A percentile compares a stretch with the other conserved stretches of the same genome.
Conservation (phyloP, 352 stramenopile species). For the Globisporangium irregulare region DNA sequence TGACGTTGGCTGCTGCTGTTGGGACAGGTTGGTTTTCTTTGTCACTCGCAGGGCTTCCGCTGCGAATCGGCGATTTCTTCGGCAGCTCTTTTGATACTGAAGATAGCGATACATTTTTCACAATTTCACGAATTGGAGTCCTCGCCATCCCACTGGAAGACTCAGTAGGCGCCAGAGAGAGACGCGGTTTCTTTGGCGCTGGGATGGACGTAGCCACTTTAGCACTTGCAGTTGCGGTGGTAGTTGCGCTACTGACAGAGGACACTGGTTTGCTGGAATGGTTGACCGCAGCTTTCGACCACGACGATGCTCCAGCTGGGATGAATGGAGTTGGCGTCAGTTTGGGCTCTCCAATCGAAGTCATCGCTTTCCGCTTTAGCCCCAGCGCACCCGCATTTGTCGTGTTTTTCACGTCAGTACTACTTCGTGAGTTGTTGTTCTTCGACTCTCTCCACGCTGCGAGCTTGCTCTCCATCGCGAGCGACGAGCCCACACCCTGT, state of each 20-base stretch:
- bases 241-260: neutral
- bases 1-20: neutral
- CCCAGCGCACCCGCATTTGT: neutral
- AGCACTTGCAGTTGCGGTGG: neutral
- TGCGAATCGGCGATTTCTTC: neutral
- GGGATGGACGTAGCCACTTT: neutral
- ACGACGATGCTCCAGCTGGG: neutral
- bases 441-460: conserved; percentile 15
- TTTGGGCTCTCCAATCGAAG: conserved; percentile 9
- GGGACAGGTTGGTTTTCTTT: conserved; percentile 18
- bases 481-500: neutral
- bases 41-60: conserved; percentile 12
- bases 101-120: neutral
- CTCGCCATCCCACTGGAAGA: neutral
- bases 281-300: neutral
- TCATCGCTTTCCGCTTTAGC: conserved; percentile 13
- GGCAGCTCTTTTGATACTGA: neutral
- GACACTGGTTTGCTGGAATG: neutral
- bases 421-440: neutral
- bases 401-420: neutral
- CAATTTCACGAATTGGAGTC: neutral
- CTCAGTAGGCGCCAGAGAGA: neutral
- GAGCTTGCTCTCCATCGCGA: conserved; percentile 18
- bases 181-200: neutral
- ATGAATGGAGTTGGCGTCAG: neutral